Conservation (phyloP, 129 eudicot species). For the Escallonia herrerae region DNA sequence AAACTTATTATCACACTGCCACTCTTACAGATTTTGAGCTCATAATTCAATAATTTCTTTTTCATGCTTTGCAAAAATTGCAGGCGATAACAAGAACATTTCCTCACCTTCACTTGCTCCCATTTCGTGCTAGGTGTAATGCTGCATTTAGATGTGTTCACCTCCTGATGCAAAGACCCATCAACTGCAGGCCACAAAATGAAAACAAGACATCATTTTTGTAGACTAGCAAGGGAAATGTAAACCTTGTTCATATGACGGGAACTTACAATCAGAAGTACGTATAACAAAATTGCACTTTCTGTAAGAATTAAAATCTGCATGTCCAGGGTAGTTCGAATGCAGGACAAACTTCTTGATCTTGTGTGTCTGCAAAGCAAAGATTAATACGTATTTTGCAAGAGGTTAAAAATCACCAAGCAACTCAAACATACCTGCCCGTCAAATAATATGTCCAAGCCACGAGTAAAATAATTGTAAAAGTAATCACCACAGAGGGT, state of each 20-base stretch:
- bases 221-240: neutral
- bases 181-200: conserved; percentile 34
- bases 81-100: neutral
- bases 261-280: conserved; percentile 54
- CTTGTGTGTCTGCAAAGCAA: conserved; percentile 65
- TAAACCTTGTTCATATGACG: conserved; percentile 1
- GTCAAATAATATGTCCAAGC: conserved; percentile 91
- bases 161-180: conserved; percentile 53
- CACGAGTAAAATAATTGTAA: conserved; percentile 81
- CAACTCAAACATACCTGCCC: conserved; percentile 54
- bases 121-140: conserved; percentile 89
- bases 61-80: neutral
- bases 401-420: neutral
- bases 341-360: conserved; percentile 93
- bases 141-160: conserved; percentile 36
- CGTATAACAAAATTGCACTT: conserved; percentile 88
- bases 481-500: conserved; percentile 95
- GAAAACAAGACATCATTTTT: conserved; percentile 9
- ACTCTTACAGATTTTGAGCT: too few relatives aligned
- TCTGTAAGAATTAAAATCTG: conserved; percentile 88
- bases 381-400: neutral
- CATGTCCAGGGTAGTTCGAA: conserved; percentile 95
- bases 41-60: too few relatives aligned
- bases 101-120: conserved; percentile 89
- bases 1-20: too few relatives aligned